phyloP scores from a whole-genome alignment of 140 eudicot species.

The Cichorium intybus region DNA sequence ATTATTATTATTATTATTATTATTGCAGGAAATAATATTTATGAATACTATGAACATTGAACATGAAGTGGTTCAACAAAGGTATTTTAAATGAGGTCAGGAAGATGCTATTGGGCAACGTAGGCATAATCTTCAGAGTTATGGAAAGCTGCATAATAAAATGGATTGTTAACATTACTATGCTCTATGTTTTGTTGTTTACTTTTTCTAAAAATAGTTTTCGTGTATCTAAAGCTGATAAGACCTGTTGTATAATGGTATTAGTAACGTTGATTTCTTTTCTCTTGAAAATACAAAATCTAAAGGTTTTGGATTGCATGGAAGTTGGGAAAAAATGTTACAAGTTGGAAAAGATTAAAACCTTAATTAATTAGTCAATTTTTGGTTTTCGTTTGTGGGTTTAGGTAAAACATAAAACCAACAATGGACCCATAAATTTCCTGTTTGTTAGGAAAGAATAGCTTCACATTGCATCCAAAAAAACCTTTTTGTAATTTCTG shows the following conservation, averaged over 20 bases:
- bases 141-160: constrained; percentile 12
- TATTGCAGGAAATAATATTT: no score
- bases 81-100: not conserved
- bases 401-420: no score
- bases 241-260: constrained; percentile 11
- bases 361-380: no score
- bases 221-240: constrained; percentile 11
- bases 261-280: not conserved
- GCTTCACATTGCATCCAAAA: no score
- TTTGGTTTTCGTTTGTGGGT: no score
- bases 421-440: no score
- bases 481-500: no score
- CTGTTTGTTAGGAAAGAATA: no score
- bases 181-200: constrained; percentile 12
- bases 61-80: constrained; percentile 2
- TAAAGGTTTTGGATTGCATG: not conserved
- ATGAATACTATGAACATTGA: constrained; percentile 9
- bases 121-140: constrained; percentile 11
- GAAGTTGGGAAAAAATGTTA: not conserved
- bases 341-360: no score
- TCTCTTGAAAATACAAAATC: not conserved
- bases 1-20: no score
- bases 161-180: constrained; percentile 9
- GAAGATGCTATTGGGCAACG: not conserved
- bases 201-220: constrained; percentile 19